phyloP scores from a whole-genome alignment of 2,329 filamentous ascomycete genomes.

The Xylaria hypoxylon region DNA sequence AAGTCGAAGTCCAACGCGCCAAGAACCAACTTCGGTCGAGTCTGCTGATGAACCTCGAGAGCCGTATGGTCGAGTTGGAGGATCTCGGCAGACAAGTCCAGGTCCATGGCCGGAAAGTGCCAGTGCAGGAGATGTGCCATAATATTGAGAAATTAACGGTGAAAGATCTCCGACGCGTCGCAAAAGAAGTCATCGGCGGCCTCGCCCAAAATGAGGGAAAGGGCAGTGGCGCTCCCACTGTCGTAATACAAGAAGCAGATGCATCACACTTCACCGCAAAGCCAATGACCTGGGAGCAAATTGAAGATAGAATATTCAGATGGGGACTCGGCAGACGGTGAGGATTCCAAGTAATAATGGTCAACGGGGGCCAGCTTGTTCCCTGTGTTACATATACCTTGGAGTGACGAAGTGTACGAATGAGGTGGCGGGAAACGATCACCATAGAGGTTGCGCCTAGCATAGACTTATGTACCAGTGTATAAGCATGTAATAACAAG shows the following conservation, averaged over 20 bases:
- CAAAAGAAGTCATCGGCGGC: conserved; percentile 81
- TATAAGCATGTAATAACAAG: conserved; percentile 39
- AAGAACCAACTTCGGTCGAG: conserved; percentile 96
- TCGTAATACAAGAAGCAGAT: conserved; percentile 92
- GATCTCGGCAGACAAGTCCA: conserved; percentile 95
- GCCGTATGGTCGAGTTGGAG: conserved; percentile 96
- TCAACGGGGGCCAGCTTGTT: conserved; percentile 13
- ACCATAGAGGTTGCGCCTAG: conserved; percentile 14
- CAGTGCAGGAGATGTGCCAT: conserved; percentile 91
- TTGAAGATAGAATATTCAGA: conserved; percentile 84
- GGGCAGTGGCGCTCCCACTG: conserved; percentile 90
- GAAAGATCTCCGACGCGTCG: conserved; percentile 83
- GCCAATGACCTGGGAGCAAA: conserved; percentile 84
- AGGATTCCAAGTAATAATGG: conserved; percentile 24
- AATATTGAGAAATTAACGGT: conserved; percentile 87
- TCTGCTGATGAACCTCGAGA: conserved; percentile 97
- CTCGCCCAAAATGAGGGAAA: conserved; percentile 77
- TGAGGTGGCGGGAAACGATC: not conserved
- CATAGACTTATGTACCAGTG: conserved; percentile 20
- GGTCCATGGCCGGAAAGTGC: conserved; percentile 93
- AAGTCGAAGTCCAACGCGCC: conserved; percentile 85
- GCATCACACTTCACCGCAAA: conserved; percentile 75
- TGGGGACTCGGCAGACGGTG: conserved; percentile 80
- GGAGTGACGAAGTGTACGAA: conserved; percentile 24
- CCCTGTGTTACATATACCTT: conserved; percentile 18